A percentile compares a stretch with the other conserved stretches of the same genome.
Evolutionary conservation across 768 basidiomycete genomes (phyloP).

Genomic region (Lactifluus piperatus): DNA sequence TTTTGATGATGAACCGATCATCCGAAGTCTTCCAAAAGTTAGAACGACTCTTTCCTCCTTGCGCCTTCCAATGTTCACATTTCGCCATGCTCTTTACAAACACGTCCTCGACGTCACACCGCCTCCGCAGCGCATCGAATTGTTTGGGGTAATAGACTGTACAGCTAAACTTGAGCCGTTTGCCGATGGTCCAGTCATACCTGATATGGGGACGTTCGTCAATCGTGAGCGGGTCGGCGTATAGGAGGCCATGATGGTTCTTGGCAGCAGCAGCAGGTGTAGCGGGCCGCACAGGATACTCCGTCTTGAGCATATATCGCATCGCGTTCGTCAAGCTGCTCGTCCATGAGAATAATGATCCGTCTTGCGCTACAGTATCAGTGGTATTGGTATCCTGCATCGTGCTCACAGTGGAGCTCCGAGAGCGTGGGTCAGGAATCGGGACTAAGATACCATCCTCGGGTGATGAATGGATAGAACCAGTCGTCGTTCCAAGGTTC

Average conservation of each 20-base stretch:
- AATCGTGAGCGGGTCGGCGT: slow-evolving; percentile 32
- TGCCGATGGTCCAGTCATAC: slow-evolving; percentile 73
- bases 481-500: slow-evolving; percentile 35
- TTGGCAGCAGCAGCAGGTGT: slow-evolving; percentile 27
- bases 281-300: slow-evolving; percentile 27
- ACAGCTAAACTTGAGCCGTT: slow-evolving; percentile 66
- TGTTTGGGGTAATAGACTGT: slow-evolving; percentile 78
- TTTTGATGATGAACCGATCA: slow-evolving; percentile 76
- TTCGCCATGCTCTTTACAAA: slow-evolving; percentile 53
- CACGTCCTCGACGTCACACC: slow-evolving; percentile 55
- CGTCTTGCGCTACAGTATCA: not conserved
- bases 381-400: not conserved
- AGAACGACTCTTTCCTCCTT: slow-evolving; percentile 72
- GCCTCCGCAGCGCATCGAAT: slow-evolving; percentile 56
- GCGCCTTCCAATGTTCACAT: slow-evolving; percentile 62
- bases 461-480: slow-evolving; percentile 23
- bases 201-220: slow-evolving; percentile 77
- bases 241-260: slow-evolving; percentile 44
- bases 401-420: slow-evolving; percentile 8
- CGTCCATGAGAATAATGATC: slow-evolving; percentile 37
- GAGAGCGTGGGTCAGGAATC: not conserved
- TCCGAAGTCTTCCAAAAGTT: slow-evolving; percentile 80
- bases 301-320: slow-evolving; percentile 43
- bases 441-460: not conserved
- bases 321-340: slow-evolving; percentile 50